Base-by-base conservation (phyloP, 1,139 yeast genomes). In the Zygosaccharomyces sapae region DNA sequence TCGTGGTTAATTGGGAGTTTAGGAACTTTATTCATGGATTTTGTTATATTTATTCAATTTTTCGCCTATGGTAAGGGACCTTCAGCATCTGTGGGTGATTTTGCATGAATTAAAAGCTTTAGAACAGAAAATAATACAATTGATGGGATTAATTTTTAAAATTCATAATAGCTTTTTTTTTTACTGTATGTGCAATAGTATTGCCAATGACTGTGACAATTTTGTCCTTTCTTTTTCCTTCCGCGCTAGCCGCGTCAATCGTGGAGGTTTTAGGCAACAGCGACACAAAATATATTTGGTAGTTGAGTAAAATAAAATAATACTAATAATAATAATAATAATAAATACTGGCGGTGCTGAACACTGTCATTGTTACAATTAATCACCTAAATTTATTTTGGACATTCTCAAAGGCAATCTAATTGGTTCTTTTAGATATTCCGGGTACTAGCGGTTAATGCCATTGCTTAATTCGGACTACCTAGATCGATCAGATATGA, bases 1-100 rank as follows among this genome's bases (percentile, higher is more conserved):
- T 84, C 95, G 19, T 92, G 98, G 98, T 73, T 92, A 49, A 81
- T 90, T 1, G 98, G 98, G 0, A 83, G 95, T 34, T 74, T 85
- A 42, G 98, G 98, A 5, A 90, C 98, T 4, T 73, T 92, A 56
- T 71, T 77, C 2, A 76, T 90, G 68, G 98, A 92, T 67, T 83
- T 88, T 54, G 74, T 85, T 39, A 92, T 92, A 19, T 90, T 92
- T 61, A 68, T 80, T 39, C 98, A 92, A 69, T 90, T 92, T 66
- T 89, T 89, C 75, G 59, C 83, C 42, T 90, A 90, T 70, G 82
- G 51, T 22, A 49, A 37, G 45, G 31, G 44, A 38, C 18, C 41
- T 25, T 37, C 36, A 33, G 12, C 46, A 6, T 10, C 39, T 16
- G 42, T 18, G 12, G 33, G 38, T 22, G 35, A 43, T 19, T 41